Evolutionary conservation across 345 rosid genomes (phyloP), one percentile per base, ranked within the genome.

Genomic region (Arabidopsis suecica): DNA sequence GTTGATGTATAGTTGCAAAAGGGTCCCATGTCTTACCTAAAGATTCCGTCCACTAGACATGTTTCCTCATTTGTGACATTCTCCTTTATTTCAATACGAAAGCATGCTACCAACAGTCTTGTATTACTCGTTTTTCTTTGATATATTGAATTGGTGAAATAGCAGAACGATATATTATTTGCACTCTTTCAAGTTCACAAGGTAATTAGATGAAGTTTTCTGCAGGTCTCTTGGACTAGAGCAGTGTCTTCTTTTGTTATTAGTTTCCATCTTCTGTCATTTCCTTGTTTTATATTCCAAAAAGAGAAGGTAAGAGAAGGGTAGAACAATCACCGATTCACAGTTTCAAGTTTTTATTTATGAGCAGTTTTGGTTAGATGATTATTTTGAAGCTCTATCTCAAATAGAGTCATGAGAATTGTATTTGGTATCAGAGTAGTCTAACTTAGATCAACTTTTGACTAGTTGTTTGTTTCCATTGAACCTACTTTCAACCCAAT

Each of bases 401-500:
- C 48, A 62, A 16, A 50, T 10, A n/a, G 36, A 77, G 76, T 71
- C 77, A 78, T 60, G 68, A 3, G 16, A 65, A 59, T 66, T 42
- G 69, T 23, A 44, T 78, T 65, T 72, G 64, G 11, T 41, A 51
- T 72, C 51, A 66, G 53, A 53, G 70, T 65, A 16, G 3, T 40
- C 68, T 72, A 53, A 72, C 63, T 53, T 51, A 11, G 50, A 36
- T 60, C 74, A 44, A 78, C 81, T 61, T 65, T 60, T 42, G 54
- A 66, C 5, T 25, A 48, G 76, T 72, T 60, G 60, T 44, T 72
- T 22, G 38, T 72, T 44, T 42, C 25, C 49, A 44, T 36, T 60
- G 8, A 51, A 78, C 81, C 81, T 67, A 78, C 78, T 72, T 61
- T 60, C 60, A 72, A 78, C 78, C 81, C 78, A 78, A 42, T 10